A percentile compares a stretch with the other conserved stretches of the same genome.
Conservation (phyloP, 495 filamentous ascomycete genomes). For the Penicillium bovifimosum region DNA sequence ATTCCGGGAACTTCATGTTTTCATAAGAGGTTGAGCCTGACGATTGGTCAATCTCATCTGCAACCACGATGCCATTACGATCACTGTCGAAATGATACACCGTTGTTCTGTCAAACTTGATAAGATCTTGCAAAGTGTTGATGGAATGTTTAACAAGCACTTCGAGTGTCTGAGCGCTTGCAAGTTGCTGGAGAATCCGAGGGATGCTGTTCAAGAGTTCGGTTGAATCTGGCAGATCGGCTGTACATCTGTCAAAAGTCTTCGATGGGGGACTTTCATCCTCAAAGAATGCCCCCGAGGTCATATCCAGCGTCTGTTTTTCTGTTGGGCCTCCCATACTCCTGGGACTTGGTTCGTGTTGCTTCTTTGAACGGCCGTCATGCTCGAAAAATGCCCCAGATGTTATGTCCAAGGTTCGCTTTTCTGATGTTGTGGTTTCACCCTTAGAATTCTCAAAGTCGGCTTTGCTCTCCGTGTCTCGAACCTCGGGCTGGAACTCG, state of each 20-base stretch:
- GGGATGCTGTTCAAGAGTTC: slow-evolving; percentile 83
- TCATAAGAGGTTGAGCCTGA: slow-evolving; percentile 71
- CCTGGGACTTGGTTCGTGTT: no score
- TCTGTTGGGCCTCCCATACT: no score
- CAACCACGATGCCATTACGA: slow-evolving; percentile 76
- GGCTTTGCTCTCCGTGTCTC: slow-evolving; percentile 29
- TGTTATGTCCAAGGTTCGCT: neutral
- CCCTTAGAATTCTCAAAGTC: slow-evolving; percentile 43
- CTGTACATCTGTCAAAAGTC: slow-evolving; percentile 42
- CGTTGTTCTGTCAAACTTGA: slow-evolving; percentile 80
- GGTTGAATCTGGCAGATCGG: slow-evolving; percentile 49
- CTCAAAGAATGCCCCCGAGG: neutral
- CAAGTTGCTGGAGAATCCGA: slow-evolving; percentile 75
- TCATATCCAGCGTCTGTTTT: neutral
- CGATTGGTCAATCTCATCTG: slow-evolving; percentile 68
- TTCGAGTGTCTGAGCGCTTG: slow-evolving; percentile 61
- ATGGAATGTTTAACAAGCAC: slow-evolving; percentile 11
- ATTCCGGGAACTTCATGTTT: slow-evolving; percentile 74
- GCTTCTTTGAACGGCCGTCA: no score
- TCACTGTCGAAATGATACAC: slow-evolving; percentile 79
- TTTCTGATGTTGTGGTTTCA: neutral
- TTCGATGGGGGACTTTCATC: neutral
- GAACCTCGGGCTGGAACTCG: slow-evolving; percentile 74
- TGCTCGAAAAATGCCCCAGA: neutral
- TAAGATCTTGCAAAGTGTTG: slow-evolving; percentile 60